Percentiles rank a stretch among this genome's conserved stretches.
Conservation (phyloP, 306 rosid genomes). For the Trifolium repens region DNA sequence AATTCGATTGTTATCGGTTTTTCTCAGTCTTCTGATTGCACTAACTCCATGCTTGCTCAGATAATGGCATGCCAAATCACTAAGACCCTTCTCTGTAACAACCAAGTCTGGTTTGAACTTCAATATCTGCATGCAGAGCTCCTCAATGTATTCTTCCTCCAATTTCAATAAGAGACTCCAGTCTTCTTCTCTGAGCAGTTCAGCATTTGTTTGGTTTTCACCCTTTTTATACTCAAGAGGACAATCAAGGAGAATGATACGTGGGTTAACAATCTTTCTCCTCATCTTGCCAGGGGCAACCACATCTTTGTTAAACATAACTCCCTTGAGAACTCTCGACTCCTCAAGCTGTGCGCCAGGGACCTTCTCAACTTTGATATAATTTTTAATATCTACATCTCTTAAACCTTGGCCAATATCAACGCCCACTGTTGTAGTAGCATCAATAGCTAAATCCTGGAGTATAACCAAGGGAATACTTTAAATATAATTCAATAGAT, state of each 20-base stretch:
- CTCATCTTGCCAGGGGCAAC: slow-evolving; percentile 95
- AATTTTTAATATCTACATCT: slow-evolving; percentile 91
- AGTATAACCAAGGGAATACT: slow-evolving; percentile 35
- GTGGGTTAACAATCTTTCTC: slow-evolving; percentile 90
- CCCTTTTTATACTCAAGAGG: slow-evolving; percentile 97
- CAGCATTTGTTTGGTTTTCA: slow-evolving; percentile 96
- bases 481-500: slow-evolving; percentile 24
- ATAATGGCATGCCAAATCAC: slow-evolving; percentile 96
- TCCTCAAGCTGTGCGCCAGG: slow-evolving; percentile 96
- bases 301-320: slow-evolving; percentile 95
- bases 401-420: slow-evolving; percentile 91
- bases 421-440: slow-evolving; percentile 85
- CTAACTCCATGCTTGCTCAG: slow-evolving; percentile 83
- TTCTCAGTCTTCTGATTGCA: slow-evolving; percentile 91
- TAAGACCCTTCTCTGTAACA: slow-evolving; percentile 92
- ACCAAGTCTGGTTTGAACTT: slow-evolving; percentile 91
- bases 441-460: slow-evolving; percentile 93
- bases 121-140: slow-evolving; percentile 81
- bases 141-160: slow-evolving; percentile 93
- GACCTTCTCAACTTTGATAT: slow-evolving; percentile 91
- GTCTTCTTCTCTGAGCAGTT: slow-evolving; percentile 87
- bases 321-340: slow-evolving; percentile 82
- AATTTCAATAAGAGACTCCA: slow-evolving; percentile 83
- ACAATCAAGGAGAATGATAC: slow-evolving; percentile 83
- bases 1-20: slow-evolving; percentile 87